Conservation (phyloP, 2,329 filamentous ascomycete species). For the Dactylellina parvicollis region DNA sequence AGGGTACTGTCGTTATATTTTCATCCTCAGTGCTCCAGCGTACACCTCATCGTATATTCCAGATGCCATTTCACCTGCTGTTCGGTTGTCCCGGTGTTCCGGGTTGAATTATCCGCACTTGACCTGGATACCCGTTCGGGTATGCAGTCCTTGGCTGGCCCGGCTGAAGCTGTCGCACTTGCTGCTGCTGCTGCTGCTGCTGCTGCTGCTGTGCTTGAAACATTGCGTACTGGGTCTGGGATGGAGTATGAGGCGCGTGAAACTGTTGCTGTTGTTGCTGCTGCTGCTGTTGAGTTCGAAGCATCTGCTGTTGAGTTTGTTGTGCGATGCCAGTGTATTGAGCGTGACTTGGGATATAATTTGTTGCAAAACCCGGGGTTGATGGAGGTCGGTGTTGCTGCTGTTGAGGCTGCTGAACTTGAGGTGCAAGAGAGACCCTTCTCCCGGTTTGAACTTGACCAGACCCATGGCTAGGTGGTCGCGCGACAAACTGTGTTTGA, state of each 20-base stretch:
- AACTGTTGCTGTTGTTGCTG: constrained; percentile 42
- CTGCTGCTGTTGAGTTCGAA: constrained; percentile 36
- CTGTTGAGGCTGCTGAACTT: constrained; percentile 23
- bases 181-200: constrained; percentile 22
- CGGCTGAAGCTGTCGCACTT: constrained; percentile 25
- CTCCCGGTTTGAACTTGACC: constrained; percentile 40
- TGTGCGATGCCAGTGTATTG: constrained; percentile 44
- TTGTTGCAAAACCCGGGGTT: constrained; percentile 12
- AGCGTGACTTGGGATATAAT: constrained; percentile 29
- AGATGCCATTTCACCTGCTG: neutral
- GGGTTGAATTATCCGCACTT: constrained; percentile 35
- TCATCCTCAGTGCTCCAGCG: no score
- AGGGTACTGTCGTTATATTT: no score
- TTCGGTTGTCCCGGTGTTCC: neutral
- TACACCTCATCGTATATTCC: neutral
- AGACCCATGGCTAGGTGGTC: constrained; percentile 25
- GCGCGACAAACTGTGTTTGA: constrained; percentile 42
- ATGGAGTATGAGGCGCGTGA: constrained; percentile 22
- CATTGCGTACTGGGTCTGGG: constrained; percentile 32
- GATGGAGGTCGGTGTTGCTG: constrained; percentile 40
- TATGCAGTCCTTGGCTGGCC: constrained; percentile 15
- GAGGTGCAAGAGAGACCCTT: constrained; percentile 43
- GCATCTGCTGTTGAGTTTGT: constrained; percentile 46
- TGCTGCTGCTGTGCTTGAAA: constrained; percentile 20
- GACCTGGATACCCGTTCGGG: constrained; percentile 21